A percentile compares a stretch with the other conserved stretches of the same genome.
Conservation (phyloP, 371 early-diverging fungal genomes). For the Syncephalastrum monosporum region DNA sequence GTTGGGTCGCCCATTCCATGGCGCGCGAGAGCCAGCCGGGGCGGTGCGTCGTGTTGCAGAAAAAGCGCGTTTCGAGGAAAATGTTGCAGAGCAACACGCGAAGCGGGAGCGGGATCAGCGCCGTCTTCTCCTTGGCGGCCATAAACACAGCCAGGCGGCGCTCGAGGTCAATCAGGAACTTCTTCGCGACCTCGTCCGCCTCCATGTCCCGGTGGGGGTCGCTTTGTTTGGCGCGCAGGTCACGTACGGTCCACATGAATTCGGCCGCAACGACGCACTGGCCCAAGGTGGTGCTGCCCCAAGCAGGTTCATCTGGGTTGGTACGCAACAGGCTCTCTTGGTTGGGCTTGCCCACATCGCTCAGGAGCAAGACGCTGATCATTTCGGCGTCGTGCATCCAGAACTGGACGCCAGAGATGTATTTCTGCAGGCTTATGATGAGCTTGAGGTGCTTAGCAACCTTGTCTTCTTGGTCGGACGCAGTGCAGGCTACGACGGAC, state of each 20-base stretch:
- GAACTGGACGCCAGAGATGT: conserved; percentile 56
- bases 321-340: background rate
- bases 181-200: conserved; percentile 61
- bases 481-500: conserved; percentile 60
- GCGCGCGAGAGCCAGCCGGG: conserved; percentile 63
- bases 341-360: conserved; percentile 47
- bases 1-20: conserved; percentile 55
- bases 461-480: conserved; percentile 53
- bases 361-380: conserved; percentile 60
- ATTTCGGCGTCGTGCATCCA: conserved; percentile 70
- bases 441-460: conserved; percentile 44
- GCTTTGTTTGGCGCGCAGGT: conserved; percentile 36
- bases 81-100: conserved; percentile 56
- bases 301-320: conserved; percentile 17
- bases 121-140: conserved; percentile 54
- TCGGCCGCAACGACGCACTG: conserved; percentile 61
- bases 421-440: conserved; percentile 46
- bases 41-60: conserved; percentile 61
- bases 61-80: conserved; percentile 58
- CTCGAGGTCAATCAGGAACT: conserved; percentile 65
- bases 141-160: conserved; percentile 57
- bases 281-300: conserved; percentile 64
- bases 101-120: conserved; percentile 54
- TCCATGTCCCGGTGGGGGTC: conserved; percentile 41
- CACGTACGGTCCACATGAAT: conserved; percentile 57